Evolutionary conservation across 1,284 basidiomycete species (phyloP).

Genomic region (Schizophyllum amplum): DNA sequence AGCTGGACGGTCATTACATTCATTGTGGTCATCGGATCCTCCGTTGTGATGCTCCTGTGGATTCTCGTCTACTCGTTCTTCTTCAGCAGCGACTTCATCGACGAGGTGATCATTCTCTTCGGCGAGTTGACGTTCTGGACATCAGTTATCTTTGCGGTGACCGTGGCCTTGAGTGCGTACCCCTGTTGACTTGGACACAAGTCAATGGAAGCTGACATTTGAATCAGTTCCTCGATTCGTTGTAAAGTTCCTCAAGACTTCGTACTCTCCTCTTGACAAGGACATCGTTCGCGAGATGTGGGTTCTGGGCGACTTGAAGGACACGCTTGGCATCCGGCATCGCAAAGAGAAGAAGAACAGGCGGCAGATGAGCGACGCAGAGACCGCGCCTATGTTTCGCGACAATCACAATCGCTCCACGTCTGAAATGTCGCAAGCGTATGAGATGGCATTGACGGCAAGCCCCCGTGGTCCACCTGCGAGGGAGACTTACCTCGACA

Average conservation of each 20-base stretch:
- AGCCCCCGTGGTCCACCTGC: conserved; percentile 19
- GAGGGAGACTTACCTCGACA: background rate
- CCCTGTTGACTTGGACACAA: conserved; percentile 14
- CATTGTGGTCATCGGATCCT: conserved; percentile 74
- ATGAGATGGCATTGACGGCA: conserved; percentile 36
- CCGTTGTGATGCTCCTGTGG: conserved; percentile 76
- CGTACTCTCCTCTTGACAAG: conserved; percentile 69
- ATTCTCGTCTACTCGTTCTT: conserved; percentile 82
- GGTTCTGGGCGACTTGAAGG: conserved; percentile 80
- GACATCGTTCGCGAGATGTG: conserved; percentile 88
- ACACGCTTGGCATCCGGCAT: conserved; percentile 67
- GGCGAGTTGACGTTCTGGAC: conserved; percentile 80
- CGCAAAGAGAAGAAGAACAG: conserved; percentile 34
- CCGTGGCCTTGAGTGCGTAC: conserved; percentile 62
- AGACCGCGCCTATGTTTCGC: conserved; percentile 63
- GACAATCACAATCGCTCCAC: conserved; percentile 53
- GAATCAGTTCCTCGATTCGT: conserved; percentile 61
- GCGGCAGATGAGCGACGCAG: conserved; percentile 26
- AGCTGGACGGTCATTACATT: conserved; percentile 89
- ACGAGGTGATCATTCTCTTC: conserved; percentile 71
- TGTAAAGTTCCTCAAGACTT: conserved; percentile 57
- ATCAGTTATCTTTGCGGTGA: conserved; percentile 59
- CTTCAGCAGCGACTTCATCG: conserved; percentile 57
- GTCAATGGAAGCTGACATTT: conserved; percentile 3
- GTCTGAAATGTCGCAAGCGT: conserved; percentile 45